phyloP scores from a whole-genome alignment of 495 filamentous ascomycete genomes.

The Barbatosphaeria neglecta region DNA sequence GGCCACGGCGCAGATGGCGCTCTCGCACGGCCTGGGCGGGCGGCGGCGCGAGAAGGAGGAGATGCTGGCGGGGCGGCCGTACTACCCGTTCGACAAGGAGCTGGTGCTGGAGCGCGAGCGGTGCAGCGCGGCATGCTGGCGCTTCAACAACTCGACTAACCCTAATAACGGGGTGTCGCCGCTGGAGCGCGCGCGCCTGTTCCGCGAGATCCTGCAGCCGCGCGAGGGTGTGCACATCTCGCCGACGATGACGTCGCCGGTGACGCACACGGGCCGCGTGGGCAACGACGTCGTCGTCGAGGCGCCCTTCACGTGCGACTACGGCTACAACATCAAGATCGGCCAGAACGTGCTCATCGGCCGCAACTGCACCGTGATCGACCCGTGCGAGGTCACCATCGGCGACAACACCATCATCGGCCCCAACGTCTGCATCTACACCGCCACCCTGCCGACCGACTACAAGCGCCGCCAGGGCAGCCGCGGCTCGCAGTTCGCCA shows the following conservation, averaged over 20 bases:
- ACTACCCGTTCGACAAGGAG: conserved; percentile 64
- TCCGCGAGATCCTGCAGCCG: conserved; percentile 58
- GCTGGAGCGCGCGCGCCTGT: conserved; percentile 67
- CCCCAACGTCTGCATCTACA: conserved; percentile 79
- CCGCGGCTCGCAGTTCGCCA: conserved; percentile 58
- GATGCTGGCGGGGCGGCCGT: conserved; percentile 78
- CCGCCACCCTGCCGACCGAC: conserved; percentile 63
- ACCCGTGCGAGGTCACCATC: conserved; percentile 60
- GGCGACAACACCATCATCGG: conserved; percentile 74
- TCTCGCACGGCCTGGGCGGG: conserved; percentile 37
- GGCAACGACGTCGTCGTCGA: conserved; percentile 72
- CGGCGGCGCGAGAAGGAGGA: conserved; percentile 75
- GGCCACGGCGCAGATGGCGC: conserved; percentile 47
- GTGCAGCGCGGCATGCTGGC: conserved; percentile 73
- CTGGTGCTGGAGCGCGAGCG: conserved; percentile 76
- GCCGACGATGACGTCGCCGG: conserved; percentile 32
- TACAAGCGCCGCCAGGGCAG: conserved; percentile 64
- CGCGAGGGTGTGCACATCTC: conserved; percentile 36
- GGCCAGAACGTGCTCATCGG: conserved; percentile 81
- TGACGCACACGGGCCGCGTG: conserved; percentile 48
- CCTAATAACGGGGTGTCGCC: conserved; percentile 62
- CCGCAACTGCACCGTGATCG: conserved; percentile 76
- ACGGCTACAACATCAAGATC: conserved; percentile 87
- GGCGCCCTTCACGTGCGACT: conserved; percentile 86
- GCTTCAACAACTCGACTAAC: conserved; percentile 84